Conservation (phyloP, 1,284 basidiomycete species). For the Waitea zeae region DNA sequence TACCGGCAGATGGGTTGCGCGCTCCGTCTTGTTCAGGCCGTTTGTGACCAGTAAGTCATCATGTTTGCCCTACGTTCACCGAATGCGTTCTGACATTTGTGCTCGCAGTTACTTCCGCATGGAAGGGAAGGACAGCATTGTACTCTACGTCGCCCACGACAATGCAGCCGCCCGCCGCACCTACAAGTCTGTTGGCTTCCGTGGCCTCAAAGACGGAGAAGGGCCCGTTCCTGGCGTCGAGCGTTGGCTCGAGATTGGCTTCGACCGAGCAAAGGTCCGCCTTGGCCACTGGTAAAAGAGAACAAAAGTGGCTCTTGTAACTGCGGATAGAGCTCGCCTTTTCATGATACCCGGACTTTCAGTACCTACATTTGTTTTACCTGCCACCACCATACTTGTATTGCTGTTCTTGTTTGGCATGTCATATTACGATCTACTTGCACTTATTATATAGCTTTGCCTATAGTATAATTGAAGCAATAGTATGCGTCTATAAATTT, state of each 20-base stretch:
- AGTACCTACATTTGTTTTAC: too few relatives aligned
- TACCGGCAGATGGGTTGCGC: conserved; percentile 37
- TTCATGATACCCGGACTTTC: too few relatives aligned
- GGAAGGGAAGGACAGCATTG: conserved; percentile 21
- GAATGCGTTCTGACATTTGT: conserved; percentile 2
- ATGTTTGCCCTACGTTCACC: conserved; percentile 1
- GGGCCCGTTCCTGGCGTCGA: conserved; percentile 23
- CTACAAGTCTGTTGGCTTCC: conserved; percentile 42
- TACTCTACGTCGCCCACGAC: conserved; percentile 35
- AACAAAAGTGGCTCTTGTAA: too few relatives aligned
- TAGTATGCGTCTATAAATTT: too few relatives aligned
- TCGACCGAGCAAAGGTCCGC: conserved; percentile 25
- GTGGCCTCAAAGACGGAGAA: conserved; percentile 21
- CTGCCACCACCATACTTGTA: too few relatives aligned
- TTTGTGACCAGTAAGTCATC: conserved; percentile 27
- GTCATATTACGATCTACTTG: too few relatives aligned
- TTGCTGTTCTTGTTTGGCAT: too few relatives aligned
- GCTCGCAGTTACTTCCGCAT: conserved; percentile 14
- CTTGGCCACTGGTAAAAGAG: conserved; percentile 55
- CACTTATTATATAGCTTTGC: too few relatives aligned
- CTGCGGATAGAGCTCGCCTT: too few relatives aligned
- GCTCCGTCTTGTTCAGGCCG: conserved; percentile 32
- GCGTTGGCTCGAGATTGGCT: conserved; percentile 43
- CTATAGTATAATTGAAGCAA: too few relatives aligned
- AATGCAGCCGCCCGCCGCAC: conserved; percentile 36